Base-by-base conservation (phyloP, 306 rosid species). In the Glycyrrhiza uralensis region DNA sequence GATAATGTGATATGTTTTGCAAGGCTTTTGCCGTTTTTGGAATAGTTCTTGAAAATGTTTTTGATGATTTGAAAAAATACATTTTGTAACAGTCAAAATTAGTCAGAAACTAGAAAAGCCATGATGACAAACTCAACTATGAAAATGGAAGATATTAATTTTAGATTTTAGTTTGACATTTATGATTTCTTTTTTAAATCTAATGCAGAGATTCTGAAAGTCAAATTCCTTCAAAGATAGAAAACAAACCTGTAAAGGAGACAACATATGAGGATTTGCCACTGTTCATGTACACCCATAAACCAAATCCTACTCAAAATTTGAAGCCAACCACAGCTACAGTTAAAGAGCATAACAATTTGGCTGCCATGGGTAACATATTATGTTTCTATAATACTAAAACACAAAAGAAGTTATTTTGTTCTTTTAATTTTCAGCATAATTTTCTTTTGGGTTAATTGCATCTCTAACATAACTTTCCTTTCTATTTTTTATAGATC, bases 191-290 rank as follows among this genome's bases (percentile, higher is more conserved):
- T 6, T 65, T 32, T 11, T 44, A 0, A 10, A 10, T 58, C 7
- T 19, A 58, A 32, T 81, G 83, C 85, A 87, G 89, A 79, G 79
- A 76, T 45, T 59, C 69, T 35, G 55, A 19, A 69, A 72, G 35
- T 24, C n/a, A 28, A 36, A 14, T 33, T 42, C 32, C 76, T 15
- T 51, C 18, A 3, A 87, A 76, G 63, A 23, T 24, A 26, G 68
- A 36, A 52, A 81, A 69, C 41, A 71, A 78, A 23, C 74, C 49
- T 47, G 77, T 63, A 46, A 10, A 66, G 23, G 64, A 61, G 38
- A 73, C 52, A 61, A 32, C 36, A 32, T 67, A 72, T 39, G 86
- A 80, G 49, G 85, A 76, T 61, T 66, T 77, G 88, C 90, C 97
- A 33, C 86, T 76, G 78, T 83, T 81, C 24, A 54, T 84, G 63